A percentile compares a stretch with the other conserved stretches of the same genome.
phyloP scores from a whole-genome alignment of 768 basidiomycete genomes.

The Mycena vitilis region DNA sequence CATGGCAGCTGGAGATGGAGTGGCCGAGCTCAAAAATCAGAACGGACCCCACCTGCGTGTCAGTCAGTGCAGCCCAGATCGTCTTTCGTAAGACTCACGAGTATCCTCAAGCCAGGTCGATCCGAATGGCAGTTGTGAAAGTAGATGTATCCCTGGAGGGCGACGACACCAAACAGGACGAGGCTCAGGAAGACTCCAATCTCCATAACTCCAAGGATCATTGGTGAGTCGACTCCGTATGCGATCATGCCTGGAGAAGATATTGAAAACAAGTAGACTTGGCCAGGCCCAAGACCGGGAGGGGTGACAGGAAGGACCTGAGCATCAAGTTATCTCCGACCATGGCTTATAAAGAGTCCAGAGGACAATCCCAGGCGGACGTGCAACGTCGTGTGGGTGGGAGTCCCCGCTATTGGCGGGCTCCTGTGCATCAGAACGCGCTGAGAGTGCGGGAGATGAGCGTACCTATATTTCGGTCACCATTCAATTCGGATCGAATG shows the following conservation, averaged over 20 bases:
- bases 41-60: conserved; percentile 15
- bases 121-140: conserved; percentile 21
- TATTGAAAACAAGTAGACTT: conserved; percentile 12
- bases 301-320: conserved; percentile 2
- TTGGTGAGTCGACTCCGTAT: conserved; percentile 25
- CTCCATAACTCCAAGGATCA: conserved; percentile 22
- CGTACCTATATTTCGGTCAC: no score
- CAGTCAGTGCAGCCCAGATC: neutral
- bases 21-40: conserved; percentile 32
- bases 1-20: conserved; percentile 32
- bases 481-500: no score
- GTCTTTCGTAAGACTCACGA: conserved; percentile 12
- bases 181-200: conserved; percentile 29
- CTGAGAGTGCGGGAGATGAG: no score
- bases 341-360: no score
- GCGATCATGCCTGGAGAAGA: conserved; percentile 13
- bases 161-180: conserved; percentile 29
- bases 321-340: neutral
- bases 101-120: conserved; percentile 14
- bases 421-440: no score
- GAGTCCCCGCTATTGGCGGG: no score
- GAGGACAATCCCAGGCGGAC: no score
- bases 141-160: conserved; percentile 26
- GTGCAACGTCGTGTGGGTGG: no score
- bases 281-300: conserved; percentile 26